Evolutionary conservation across 2,329 filamentous ascomycete species (phyloP).

Genomic region (Arthrinium puccinioides): DNA sequence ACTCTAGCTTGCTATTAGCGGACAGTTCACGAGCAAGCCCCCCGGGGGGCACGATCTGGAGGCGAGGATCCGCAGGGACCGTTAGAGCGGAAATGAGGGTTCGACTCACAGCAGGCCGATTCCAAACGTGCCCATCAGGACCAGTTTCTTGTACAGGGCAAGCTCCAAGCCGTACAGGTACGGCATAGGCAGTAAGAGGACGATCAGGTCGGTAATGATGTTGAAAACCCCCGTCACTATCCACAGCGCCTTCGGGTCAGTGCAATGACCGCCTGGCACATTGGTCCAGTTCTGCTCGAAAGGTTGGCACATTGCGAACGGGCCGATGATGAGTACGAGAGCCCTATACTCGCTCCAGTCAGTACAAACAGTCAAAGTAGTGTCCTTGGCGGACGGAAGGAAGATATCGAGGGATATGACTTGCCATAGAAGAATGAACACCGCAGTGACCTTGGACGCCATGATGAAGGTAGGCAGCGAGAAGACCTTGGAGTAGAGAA

Average conservation of each 20-base stretch:
- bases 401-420: no score
- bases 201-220: conserved; percentile 21
- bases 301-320: conserved; percentile 2
- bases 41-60: no score
- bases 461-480: neutral
- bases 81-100: no score
- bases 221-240: conserved; percentile 23
- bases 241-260: conserved; percentile 20
- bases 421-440: neutral
- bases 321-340: neutral
- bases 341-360: conserved; percentile 10
- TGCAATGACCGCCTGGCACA: conserved; percentile 22
- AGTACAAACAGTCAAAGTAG: neutral
- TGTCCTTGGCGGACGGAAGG: no score
- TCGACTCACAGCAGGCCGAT: conserved; percentile 25
- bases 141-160: conserved; percentile 20
- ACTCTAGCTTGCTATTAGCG: no score
- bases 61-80: no score
- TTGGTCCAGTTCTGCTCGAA: conserved; percentile 2
- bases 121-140: conserved; percentile 21
- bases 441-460: neutral
- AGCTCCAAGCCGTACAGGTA: conserved; percentile 23
- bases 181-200: conserved; percentile 23
- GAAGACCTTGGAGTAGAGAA: conserved; percentile 1
- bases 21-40: no score